phyloP scores from a whole-genome alignment of 495 filamentous ascomycete genomes.

The Penicillium antarcticum region DNA sequence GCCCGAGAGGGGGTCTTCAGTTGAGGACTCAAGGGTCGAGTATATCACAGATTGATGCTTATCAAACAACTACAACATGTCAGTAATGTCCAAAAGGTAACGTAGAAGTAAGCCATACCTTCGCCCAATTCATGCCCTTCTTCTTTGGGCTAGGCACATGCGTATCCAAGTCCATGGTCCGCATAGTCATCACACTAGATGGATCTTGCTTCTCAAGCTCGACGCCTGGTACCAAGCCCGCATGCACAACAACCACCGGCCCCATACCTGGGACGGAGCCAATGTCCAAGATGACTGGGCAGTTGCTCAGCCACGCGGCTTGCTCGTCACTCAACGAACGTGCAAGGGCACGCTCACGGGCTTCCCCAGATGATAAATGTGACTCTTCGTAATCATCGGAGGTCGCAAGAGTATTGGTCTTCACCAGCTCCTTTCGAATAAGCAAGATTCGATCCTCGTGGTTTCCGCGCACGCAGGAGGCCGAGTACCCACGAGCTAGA shows the following conservation, averaged over 20 bases:
- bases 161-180: slow-evolving; percentile 63
- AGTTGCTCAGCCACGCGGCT: slow-evolving; percentile 63
- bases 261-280: slow-evolving; percentile 55
- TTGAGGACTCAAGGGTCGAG: slow-evolving; percentile 18
- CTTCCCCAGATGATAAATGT: slow-evolving; percentile 19
- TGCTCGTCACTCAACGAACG: slow-evolving; percentile 55
- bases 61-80: slow-evolving; percentile 49
- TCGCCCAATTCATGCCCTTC: slow-evolving; percentile 64
- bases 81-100: neutral
- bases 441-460: slow-evolving; percentile 82
- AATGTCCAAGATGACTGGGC: slow-evolving; percentile 72
- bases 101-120: slow-evolving; percentile 33
- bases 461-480: slow-evolving; percentile 84
- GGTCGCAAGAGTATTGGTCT: slow-evolving; percentile 9
- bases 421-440: slow-evolving; percentile 40
- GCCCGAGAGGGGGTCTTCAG: slow-evolving; percentile 17
- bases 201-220: slow-evolving; percentile 72
- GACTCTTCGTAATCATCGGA: slow-evolving; percentile 14
- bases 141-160: slow-evolving; percentile 56
- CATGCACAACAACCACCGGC: slow-evolving; percentile 75
- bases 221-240: slow-evolving; percentile 73
- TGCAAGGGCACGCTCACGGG: slow-evolving; percentile 46
- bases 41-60: slow-evolving; percentile 45
- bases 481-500: slow-evolving; percentile 62
- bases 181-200: slow-evolving; percentile 86